phyloP scores from a whole-genome alignment of 73 alveolate species.

The Blepharisma stoltei region DNA sequence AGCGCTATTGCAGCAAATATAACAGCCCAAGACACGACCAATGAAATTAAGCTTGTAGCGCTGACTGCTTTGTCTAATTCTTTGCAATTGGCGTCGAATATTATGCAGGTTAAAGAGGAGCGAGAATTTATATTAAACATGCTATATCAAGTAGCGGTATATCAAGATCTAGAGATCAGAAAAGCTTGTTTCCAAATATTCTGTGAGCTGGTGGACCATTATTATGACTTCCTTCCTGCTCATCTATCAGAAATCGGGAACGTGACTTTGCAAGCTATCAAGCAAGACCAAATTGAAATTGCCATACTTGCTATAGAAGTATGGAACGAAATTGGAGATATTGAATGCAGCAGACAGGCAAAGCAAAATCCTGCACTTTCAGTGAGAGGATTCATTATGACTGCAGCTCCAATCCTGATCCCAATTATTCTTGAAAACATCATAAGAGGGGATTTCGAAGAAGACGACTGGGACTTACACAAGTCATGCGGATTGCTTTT shows the following conservation, averaged over 20 bases:
- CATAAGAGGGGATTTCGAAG: slow-evolving; percentile 37
- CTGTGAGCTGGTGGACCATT: slow-evolving; percentile 47
- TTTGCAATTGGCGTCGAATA: slow-evolving; percentile 46
- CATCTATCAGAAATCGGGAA: slow-evolving; percentile 33
- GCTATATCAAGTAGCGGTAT: slow-evolving; percentile 21
- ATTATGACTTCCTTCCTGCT: slow-evolving; percentile 37
- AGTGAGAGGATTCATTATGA: slow-evolving; percentile 31
- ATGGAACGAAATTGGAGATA: slow-evolving; percentile 65
- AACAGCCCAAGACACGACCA: not conserved
- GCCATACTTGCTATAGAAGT: slow-evolving; percentile 55
- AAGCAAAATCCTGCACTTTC: slow-evolving; percentile 16
- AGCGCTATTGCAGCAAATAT: slow-evolving; percentile 38
- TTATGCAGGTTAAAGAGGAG: slow-evolving; percentile 40
- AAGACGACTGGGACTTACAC: slow-evolving; percentile 8
- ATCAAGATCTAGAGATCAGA: slow-evolving; percentile 36
- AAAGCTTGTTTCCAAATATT: slow-evolving; percentile 37
- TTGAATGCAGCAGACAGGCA: slow-evolving; percentile 35
- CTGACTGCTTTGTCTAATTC: slow-evolving; percentile 48
- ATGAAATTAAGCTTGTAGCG: slow-evolving; percentile 41
- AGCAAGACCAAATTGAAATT: slow-evolving; percentile 37
- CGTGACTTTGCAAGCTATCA: slow-evolving; percentile 41
- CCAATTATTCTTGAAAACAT: slow-evolving; percentile 35
- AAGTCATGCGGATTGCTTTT: not conserved
- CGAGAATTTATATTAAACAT: slow-evolving; percentile 54
- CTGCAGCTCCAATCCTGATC: slow-evolving; percentile 23